phyloP scores from a whole-genome alignment of 1,284 basidiomycete species.

The Ceratobasidium sp. region DNA sequence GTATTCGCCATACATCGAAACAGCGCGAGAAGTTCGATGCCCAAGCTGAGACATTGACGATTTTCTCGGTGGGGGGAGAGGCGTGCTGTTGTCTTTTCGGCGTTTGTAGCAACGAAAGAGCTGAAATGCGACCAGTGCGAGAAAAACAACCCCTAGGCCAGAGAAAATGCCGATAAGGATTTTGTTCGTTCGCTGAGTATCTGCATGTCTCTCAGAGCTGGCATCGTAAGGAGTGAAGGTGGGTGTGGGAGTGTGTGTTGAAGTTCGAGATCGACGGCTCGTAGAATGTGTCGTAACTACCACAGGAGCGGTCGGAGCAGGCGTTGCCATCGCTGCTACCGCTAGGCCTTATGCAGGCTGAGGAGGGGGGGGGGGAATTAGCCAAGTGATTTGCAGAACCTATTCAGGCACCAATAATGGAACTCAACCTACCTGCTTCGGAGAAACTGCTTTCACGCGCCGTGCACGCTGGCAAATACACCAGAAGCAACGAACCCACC shows the following conservation, averaged over 20 bases:
- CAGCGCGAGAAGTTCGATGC: constrained; percentile 2
- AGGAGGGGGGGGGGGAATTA: background rate
- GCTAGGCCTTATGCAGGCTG: background rate
- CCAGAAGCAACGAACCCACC: background rate
- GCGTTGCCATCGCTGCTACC: background rate
- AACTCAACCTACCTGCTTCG: constrained; percentile 10
- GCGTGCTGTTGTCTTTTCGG: background rate
- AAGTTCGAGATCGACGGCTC: background rate
- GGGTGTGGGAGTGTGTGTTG: background rate
- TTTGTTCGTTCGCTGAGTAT: constrained; percentile 13
- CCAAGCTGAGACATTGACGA: constrained; percentile 14
- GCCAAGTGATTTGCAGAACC: constrained; percentile 6
- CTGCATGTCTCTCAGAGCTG: constrained; percentile 10
- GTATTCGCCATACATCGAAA: constrained; percentile 27
- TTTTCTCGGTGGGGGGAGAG: constrained; percentile 24
- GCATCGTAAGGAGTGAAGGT: constrained; percentile 23
- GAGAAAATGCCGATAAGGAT: constrained; percentile 33
- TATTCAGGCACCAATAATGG: constrained; percentile 5
- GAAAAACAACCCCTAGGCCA: background rate
- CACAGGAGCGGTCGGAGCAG: background rate
- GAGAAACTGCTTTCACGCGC: background rate
- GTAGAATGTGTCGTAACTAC: background rate
- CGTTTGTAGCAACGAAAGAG: constrained; percentile 27
- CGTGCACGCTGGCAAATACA: background rate
- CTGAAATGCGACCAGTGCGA: constrained; percentile 17